Evolutionary conservation across 176 grass and related monocot species (phyloP).

Genomic region (Zea luxurians): DNA sequence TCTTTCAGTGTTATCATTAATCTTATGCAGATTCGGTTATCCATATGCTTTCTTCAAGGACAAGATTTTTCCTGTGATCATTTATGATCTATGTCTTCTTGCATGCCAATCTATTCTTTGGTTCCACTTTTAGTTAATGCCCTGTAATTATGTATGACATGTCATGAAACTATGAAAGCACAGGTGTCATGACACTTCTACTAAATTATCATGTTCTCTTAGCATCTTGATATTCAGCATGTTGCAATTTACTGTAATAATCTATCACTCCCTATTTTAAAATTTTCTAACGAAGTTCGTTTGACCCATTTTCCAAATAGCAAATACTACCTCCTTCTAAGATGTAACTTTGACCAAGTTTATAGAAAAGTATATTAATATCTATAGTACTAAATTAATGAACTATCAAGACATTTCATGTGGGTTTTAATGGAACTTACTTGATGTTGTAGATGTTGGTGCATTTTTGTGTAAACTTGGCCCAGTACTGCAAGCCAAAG

Average conservation of each 20-base stretch:
- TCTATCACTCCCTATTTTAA: background rate
- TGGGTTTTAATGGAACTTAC: background rate
- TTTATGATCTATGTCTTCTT: slow-evolving; percentile 8
- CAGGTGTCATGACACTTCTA: background rate
- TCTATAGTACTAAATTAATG: background rate
- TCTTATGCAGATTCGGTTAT: slow-evolving; percentile 24
- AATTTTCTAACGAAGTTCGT: slow-evolving; percentile 14
- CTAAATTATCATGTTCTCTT: slow-evolving; percentile 4
- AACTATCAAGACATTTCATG: background rate
- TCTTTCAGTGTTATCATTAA: slow-evolving; percentile 26
- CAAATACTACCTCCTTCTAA: background rate
- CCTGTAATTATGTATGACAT: slow-evolving; percentile 7
- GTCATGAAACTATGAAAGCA: background rate
- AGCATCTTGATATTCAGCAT: background rate
- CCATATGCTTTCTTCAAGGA: slow-evolving; percentile 21
- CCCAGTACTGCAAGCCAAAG: background rate
- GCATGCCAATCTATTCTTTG: slow-evolving; percentile 1
- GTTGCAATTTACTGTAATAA: background rate
- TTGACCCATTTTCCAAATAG: background rate
- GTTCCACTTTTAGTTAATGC: slow-evolving; percentile 7
- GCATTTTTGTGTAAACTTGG: background rate
- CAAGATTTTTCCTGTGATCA: slow-evolving; percentile 27
- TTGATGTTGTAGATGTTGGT: background rate
- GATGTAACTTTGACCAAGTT: background rate
- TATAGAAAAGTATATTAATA: background rate